Evolutionary conservation across 495 filamentous ascomycete species (phyloP).

Genomic region (Hypomontagnella submonticulosa): DNA sequence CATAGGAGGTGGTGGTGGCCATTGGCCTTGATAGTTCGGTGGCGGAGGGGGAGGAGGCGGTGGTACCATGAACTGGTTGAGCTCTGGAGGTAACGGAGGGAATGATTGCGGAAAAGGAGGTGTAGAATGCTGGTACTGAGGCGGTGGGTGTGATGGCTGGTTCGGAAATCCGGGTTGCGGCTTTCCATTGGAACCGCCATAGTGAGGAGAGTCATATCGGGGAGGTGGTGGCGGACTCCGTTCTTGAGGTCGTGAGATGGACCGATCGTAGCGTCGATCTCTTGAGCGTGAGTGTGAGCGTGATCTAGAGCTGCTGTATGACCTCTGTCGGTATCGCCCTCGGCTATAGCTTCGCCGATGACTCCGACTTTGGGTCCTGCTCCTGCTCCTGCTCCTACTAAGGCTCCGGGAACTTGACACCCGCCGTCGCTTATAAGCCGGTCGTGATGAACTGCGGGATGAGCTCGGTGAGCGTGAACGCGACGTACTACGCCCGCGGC

Average conservation of each 20-base stretch:
- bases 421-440: slow-evolving; percentile 49
- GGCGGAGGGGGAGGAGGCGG: slow-evolving; percentile 59
- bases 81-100: slow-evolving; percentile 41
- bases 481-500: slow-evolving; percentile 43
- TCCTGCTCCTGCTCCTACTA: slow-evolving; percentile 26
- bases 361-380: slow-evolving; percentile 21
- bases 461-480: slow-evolving; percentile 49
- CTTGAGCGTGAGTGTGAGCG: slow-evolving; percentile 53
- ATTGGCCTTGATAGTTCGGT: slow-evolving; percentile 61
- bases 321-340: slow-evolving; percentile 54
- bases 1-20: slow-evolving; percentile 57
- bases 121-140: slow-evolving; percentile 49
- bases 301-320: slow-evolving; percentile 49
- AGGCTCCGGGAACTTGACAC: slow-evolving; percentile 45
- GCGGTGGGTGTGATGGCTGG: slow-evolving; percentile 42
- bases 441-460: slow-evolving; percentile 45
- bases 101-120: slow-evolving; percentile 47
- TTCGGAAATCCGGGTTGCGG: slow-evolving; percentile 33
- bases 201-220: slow-evolving; percentile 45
- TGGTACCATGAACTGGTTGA: slow-evolving; percentile 47
- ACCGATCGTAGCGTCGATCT: slow-evolving; percentile 26
- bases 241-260: slow-evolving; percentile 59
- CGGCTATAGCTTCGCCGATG: slow-evolving; percentile 58
- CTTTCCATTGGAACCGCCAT: slow-evolving; percentile 42
- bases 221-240: slow-evolving; percentile 40